Conservation (phyloP, 2,329 filamentous ascomycete genomes). For the Botryotinia narcissicola region DNA sequence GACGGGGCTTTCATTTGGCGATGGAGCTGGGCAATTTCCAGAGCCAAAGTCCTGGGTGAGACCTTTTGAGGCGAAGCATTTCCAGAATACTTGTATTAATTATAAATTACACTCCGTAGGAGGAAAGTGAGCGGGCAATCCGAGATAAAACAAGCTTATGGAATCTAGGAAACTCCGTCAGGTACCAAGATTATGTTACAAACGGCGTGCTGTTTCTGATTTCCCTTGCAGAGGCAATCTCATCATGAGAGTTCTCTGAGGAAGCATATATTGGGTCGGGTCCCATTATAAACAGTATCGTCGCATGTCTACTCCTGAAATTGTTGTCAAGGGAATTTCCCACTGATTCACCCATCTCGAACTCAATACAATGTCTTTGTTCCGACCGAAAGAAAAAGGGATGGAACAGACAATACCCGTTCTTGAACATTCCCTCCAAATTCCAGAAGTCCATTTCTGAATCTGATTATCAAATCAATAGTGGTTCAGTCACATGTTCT, state of each 20-base stretch:
- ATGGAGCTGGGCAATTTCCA: background rate
- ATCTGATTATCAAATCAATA: background rate
- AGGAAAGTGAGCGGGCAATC: background rate
- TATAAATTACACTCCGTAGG: background rate
- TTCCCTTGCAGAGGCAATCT: background rate
- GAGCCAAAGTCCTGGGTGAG: background rate
- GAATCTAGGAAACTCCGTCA: background rate
- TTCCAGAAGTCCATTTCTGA: background rate
- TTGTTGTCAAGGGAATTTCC: background rate
- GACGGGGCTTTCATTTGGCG: background rate
- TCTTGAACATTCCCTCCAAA: background rate
- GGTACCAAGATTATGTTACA: background rate
- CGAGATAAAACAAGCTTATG: background rate
- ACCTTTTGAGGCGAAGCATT: background rate
- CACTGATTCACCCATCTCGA: background rate
- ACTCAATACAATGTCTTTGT: background rate
- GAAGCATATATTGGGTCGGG: background rate
- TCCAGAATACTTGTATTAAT: background rate
- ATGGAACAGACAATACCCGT: background rate
- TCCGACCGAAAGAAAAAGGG: background rate
- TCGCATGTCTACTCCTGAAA: background rate
- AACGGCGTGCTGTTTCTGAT: background rate
- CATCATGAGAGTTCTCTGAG: background rate
- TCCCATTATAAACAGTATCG: background rate
- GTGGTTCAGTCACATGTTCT: background rate